A percentile compares a stretch with the other conserved stretches of the same genome.
These are phyloP conservation scores for Pythium utonaiense DNA, from an alignment of 352 stramenopile species.

Conservation along the genomic window DNA sequence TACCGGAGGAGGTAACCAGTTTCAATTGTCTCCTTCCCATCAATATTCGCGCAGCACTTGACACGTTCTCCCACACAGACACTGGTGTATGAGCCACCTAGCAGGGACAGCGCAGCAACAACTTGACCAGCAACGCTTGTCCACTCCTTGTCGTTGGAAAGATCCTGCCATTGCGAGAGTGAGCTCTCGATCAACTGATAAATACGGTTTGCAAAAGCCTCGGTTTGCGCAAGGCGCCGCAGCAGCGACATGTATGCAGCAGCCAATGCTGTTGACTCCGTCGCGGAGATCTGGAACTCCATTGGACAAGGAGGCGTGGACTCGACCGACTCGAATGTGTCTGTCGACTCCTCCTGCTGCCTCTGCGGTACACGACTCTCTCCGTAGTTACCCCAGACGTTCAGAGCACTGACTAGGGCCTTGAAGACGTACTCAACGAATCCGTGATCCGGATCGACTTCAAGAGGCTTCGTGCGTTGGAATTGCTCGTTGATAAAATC, in stretches of 20 bases:
- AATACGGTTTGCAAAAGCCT: constrained; percentile 2
- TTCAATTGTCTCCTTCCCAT: constrained; percentile 71
- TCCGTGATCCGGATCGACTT: neutral
- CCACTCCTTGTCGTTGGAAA: constrained; percentile 15
- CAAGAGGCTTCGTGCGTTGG: constrained; percentile 20
- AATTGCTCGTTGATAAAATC: constrained; percentile 40
- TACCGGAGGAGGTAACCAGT: constrained; percentile 62
- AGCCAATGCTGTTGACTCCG: constrained; percentile 38
- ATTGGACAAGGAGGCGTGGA: constrained; percentile 14
- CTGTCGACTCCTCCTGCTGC: constrained; percentile 9
- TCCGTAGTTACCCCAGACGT: constrained; percentile 42
- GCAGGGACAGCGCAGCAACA: constrained; percentile 43
- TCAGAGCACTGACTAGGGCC: constrained; percentile 27
- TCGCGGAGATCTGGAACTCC: constrained; percentile 41
- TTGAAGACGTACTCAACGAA: constrained; percentile 46
- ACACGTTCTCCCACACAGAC: constrained; percentile 54
- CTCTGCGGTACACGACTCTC: constrained; percentile 1
- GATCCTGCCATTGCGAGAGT: neutral
- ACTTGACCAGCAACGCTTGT: constrained; percentile 9
- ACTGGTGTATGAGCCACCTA: constrained; percentile 54
- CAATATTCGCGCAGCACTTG: constrained; percentile 67
- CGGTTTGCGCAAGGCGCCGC: constrained; percentile 17
- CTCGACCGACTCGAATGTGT: neutral
- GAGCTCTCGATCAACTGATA: constrained; percentile 10
- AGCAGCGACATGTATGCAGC: constrained; percentile 50